Percentiles rank a stretch among this genome's conserved stretches.
phyloP scores from a whole-genome alignment of 2,329 filamentous ascomycete genomes.

The Cercospora canescens region DNA sequence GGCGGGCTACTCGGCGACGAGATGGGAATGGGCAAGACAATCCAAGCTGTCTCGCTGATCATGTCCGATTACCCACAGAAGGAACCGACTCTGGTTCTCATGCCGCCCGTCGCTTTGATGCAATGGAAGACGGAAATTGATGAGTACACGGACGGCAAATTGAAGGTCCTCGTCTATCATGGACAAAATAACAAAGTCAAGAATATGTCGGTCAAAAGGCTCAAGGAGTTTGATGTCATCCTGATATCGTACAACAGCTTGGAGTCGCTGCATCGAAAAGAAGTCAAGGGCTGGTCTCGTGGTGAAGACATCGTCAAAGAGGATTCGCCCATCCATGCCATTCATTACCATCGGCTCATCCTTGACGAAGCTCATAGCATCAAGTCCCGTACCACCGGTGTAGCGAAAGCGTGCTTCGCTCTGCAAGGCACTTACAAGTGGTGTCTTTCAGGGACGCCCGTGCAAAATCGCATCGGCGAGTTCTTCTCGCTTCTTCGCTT shows the following conservation, averaged over 20 bases:
- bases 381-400: conserved; percentile 84
- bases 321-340: conserved; percentile 72
- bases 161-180: conserved; percentile 90
- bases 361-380: conserved; percentile 96
- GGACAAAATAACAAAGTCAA: conserved; percentile 84
- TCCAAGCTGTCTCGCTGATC: conserved; percentile 94
- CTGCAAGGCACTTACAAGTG: conserved; percentile 86
- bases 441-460: conserved; percentile 91
- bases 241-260: conserved; percentile 95
- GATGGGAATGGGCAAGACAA: conserved; percentile 99
- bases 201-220: conserved; percentile 68
- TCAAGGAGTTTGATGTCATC: conserved; percentile 86
- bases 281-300: conserved; percentile 85
- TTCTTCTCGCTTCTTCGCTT: conserved; percentile 70
- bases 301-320: conserved; percentile 80
- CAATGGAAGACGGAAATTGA: conserved; percentile 51
- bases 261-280: conserved; percentile 89
- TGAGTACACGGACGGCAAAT: conserved; percentile 77
- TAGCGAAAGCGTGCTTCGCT: conserved; percentile 92
- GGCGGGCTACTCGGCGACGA: conserved; percentile 93
- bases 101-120: conserved; percentile 22
- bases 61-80: conserved; percentile 95
- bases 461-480: conserved; percentile 62
- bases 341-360: conserved; percentile 86
- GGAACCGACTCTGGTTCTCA: conserved; percentile 59